These are phyloP conservation scores for Dioszegia crocea DNA, from an alignment of 768 basidiomycete genomes.

Conservation along the genomic window DNA sequence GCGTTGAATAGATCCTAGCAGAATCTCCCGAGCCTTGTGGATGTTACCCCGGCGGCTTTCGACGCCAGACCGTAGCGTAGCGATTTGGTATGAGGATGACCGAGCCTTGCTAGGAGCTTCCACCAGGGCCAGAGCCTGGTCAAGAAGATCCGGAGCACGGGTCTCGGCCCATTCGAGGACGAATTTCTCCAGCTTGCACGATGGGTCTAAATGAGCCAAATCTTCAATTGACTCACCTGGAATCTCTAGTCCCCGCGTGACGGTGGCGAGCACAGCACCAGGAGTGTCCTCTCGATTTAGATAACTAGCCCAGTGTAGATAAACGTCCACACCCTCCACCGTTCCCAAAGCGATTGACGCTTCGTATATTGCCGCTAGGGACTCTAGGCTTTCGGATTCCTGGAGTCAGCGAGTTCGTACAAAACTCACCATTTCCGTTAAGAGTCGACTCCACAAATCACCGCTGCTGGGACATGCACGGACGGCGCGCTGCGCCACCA, in stretches of 20 bases:
- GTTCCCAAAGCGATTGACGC: not conserved
- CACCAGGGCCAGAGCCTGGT: constrained; percentile 56
- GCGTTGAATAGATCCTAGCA: constrained; percentile 63
- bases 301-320: constrained; percentile 23
- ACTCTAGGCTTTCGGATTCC: constrained; percentile 11
- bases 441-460: constrained; percentile 24
- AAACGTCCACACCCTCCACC: constrained; percentile 11
- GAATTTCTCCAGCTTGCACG: constrained; percentile 76
- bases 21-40: constrained; percentile 64
- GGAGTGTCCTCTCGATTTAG: constrained; percentile 15
- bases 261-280: constrained; percentile 21
- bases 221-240: constrained; percentile 20
- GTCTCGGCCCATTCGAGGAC: constrained; percentile 57
- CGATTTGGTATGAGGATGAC: constrained; percentile 29
- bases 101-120: constrained; percentile 22
- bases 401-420: constrained; percentile 3
- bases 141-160: constrained; percentile 14
- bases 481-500: constrained; percentile 13
- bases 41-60: constrained; percentile 39
- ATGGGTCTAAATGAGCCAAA: constrained; percentile 61
- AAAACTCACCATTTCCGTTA: constrained; percentile 26
- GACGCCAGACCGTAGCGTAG: constrained; percentile 22
- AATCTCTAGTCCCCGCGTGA: constrained; percentile 26
- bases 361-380: constrained; percentile 13
- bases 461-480: constrained; percentile 43